A percentile compares a stretch with the other conserved stretches of the same genome.
These are phyloP conservation scores for Erigeron canadensis DNA, from an alignment of 129 eudicot genomes.

Conservation along the genomic window DNA sequence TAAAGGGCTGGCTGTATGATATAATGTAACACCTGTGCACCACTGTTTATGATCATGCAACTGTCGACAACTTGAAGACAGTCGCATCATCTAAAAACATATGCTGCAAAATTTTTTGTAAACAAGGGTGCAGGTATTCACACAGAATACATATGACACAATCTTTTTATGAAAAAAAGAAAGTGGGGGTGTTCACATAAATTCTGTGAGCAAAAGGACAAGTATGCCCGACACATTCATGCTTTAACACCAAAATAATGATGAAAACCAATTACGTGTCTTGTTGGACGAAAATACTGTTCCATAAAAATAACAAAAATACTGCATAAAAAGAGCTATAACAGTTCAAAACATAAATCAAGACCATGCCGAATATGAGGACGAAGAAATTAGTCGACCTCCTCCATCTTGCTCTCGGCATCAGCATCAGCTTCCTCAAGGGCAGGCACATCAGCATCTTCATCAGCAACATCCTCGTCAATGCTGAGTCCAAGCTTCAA, in stretches of 20 bases:
- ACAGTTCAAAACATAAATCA: background rate
- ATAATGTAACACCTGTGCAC: no score
- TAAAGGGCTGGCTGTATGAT: no score
- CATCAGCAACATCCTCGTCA: conserved; percentile 74
- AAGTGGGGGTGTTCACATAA: no score
- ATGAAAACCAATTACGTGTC: conserved; percentile 2
- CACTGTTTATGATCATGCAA: no score
- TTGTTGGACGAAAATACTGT: background rate
- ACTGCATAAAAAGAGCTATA: background rate
- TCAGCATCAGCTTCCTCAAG: conserved; percentile 84
- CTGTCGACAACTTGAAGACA: no score
- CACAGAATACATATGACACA: no score
- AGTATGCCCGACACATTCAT: background rate
- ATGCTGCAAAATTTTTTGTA: no score
- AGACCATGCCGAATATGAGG: background rate
- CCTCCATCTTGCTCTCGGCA: conserved; percentile 98
- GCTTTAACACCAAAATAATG: background rate
- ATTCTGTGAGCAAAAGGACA: background rate
- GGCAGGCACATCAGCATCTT: conserved; percentile 71
- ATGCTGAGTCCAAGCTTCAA: conserved; percentile 89
- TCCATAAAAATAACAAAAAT: conserved; percentile 8
- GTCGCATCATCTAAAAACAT: no score
- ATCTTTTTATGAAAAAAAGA: no score
- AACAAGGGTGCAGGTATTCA: no score
- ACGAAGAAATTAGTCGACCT: conserved; percentile 80